phyloP scores from a whole-genome alignment of 169 alveolate genomes.

The Plasmodium reichenowi region DNA sequence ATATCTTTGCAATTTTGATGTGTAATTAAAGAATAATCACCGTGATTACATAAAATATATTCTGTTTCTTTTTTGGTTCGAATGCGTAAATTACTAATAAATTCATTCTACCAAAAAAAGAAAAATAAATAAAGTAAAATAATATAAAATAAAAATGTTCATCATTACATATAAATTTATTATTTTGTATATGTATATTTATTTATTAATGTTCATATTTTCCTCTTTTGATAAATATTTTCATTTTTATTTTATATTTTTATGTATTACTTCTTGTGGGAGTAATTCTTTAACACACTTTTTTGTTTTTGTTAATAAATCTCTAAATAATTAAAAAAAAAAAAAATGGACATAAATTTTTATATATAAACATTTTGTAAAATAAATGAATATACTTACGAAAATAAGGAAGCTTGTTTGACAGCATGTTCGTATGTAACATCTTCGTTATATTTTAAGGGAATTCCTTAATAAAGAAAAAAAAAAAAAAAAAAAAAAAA shows the following conservation, averaged over 20 bases:
- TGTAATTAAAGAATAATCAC: slow-evolving; percentile 64
- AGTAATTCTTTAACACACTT: slow-evolving; percentile 69
- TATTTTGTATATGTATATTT: not conserved
- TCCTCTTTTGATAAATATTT: not conserved
- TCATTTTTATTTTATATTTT: not conserved
- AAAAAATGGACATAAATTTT: not conserved
- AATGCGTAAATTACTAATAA: slow-evolving; percentile 50
- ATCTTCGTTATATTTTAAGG: slow-evolving; percentile 64
- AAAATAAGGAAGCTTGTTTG: slow-evolving; percentile 72
- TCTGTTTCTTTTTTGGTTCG: slow-evolving; percentile 70
- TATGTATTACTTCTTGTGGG: slow-evolving; percentile 52
- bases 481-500: not conserved
- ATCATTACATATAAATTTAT: not conserved
- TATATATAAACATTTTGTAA: too few species aligned
- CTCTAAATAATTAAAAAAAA: slow-evolving; percentile 46
- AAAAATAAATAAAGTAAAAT: not conserved
- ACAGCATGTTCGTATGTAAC: slow-evolving; percentile 64
- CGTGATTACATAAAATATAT: slow-evolving; percentile 64
- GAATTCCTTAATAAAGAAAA: slow-evolving; percentile 21
- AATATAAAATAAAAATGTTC: not conserved
- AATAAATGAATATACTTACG: slow-evolving; percentile 11
- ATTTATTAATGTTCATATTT: not conserved
- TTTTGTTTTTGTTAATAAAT: slow-evolving; percentile 71
- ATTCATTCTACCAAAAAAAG: slow-evolving; percentile 33
- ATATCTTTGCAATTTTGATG: slow-evolving; percentile 55